A percentile compares a stretch with the other conserved stretches of the same genome.
Evolutionary conservation across 371 early-diverging fungal genomes (phyloP).

Genomic region (Saksenaea oblongispora): DNA sequence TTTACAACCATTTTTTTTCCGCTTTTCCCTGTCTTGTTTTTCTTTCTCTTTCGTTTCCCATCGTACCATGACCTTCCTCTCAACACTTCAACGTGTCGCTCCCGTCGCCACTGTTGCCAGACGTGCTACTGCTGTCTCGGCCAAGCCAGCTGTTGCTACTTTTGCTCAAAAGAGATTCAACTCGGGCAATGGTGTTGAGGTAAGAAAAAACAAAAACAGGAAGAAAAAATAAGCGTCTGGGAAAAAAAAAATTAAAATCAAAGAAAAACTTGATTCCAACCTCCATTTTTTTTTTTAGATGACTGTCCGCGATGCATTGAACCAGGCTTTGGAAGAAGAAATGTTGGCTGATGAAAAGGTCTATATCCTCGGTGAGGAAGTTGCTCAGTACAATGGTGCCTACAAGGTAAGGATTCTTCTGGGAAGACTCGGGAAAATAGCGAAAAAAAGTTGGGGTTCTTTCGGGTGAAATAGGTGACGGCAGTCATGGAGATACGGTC

Average conservation of each 20-base stretch:
- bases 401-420: slow-evolving; percentile 82
- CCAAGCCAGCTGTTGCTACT: slow-evolving; percentile 38
- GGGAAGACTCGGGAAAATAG: slow-evolving; percentile 48
- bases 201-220: slow-evolving; percentile 14
- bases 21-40: slow-evolving; percentile 18
- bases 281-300: slow-evolving; percentile 52
- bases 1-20: slow-evolving; percentile 6
- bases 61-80: slow-evolving; percentile 43
- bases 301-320: slow-evolving; percentile 98
- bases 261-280: neutral
- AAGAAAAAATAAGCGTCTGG: neutral
- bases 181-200: slow-evolving; percentile 41
- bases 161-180: slow-evolving; percentile 48
- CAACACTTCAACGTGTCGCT: slow-evolving; percentile 47
- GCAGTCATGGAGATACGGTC: slow-evolving; percentile 7
- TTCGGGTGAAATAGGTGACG: slow-evolving; percentile 24
- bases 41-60: slow-evolving; percentile 9
- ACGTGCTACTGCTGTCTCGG: slow-evolving; percentile 30
- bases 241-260: neutral
- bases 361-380: slow-evolving; percentile 98
- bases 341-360: slow-evolving; percentile 92
- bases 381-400: slow-evolving; percentile 98
- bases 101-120: slow-evolving; percentile 35
- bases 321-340: slow-evolving; percentile 98
- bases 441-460: slow-evolving; percentile 46